Base-by-base conservation (phyloP, 2,329 filamentous ascomycete species). In the Diplodia intermedia region DNA sequence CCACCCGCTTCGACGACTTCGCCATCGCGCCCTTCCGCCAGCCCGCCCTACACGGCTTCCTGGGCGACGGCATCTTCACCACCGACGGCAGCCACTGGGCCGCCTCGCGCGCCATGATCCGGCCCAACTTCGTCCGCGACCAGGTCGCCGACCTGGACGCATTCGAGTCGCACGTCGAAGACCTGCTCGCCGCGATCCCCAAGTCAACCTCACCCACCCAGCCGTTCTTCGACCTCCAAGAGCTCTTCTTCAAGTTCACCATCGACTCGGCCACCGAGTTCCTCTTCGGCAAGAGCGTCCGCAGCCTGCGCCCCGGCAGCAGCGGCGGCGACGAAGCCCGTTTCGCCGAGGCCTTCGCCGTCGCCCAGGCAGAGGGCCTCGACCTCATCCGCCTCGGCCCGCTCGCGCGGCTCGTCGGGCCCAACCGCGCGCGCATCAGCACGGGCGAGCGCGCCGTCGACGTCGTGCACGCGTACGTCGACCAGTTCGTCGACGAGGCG, bases 211-310 rank as follows among this genome's bases (percentile, higher is more conserved):
- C 36, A 72, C 74, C 65, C 73, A n/a, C 18, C 15, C 2, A 73
- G 0, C 72, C 71, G 4, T 70, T 84, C 26, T 79, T 92, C 67
- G 72, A 77, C 56, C 63, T 77, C 20, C 72, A 75, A 55, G 72
- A 72, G 11, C 57, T 75, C 8, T 73, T 79, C 20, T 74, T 70
- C 11, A 66, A 66, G 7, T 81, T 91, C 33, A 79, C 83, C 1
- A 81, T 85, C 68, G 83, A 85, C 69, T 78, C 80, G 15, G 81
- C 82, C 0, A 83, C 82, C 0, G 82, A 84, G 53, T 84, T 85
- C 69, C 75, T 84, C 7, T 83, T 84, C 72, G 81, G 82, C 70
- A 77, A 82, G 68, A 81, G 75, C 69, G 79, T 75, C 69, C 78
- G 73, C 70, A 77, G 74, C 73, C 68, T 69, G 18, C 73, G 72